phyloP scores from a whole-genome alignment of 768 basidiomycete genomes.

The Tephrocybe sp. region DNA sequence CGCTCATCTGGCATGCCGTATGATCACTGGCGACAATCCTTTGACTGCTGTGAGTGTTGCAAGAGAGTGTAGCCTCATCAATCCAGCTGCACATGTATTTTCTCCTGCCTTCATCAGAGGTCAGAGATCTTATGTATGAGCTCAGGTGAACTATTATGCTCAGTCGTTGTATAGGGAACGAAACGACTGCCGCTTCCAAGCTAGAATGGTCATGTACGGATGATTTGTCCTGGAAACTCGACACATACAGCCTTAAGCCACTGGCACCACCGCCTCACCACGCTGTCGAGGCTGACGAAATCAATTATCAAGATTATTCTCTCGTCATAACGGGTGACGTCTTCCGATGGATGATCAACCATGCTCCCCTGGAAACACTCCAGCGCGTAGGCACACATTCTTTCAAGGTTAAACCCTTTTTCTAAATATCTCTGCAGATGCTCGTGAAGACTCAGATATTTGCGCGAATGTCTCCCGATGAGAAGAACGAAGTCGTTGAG shows the following conservation, averaged over 20 bases:
- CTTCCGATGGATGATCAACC: constrained; percentile 97
- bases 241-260: constrained; percentile 86
- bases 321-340: constrained; percentile 93
- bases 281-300: constrained; percentile 66
- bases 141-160: not conserved
- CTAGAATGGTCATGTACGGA: constrained; percentile 94
- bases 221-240: constrained; percentile 79
- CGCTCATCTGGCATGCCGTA: constrained; percentile 91
- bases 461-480: constrained; percentile 98
- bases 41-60: constrained; percentile 97
- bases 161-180: constrained; percentile 43
- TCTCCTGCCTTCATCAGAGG: constrained; percentile 78
- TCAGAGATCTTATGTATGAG: constrained; percentile 21
- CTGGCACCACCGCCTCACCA: constrained; percentile 66
- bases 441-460: constrained; percentile 95
- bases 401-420: not conserved
- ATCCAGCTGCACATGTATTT: constrained; percentile 87
- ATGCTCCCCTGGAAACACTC: constrained; percentile 89
- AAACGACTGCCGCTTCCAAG: constrained; percentile 49
- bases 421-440: constrained; percentile 57
- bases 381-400: constrained; percentile 64
- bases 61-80: constrained; percentile 87
- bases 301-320: constrained; percentile 83
- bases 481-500: constrained; percentile 98
- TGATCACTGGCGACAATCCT: constrained; percentile 99